Evolutionary conservation across 1,284 basidiomycete genomes (phyloP), one percentile per base, ranked within the genome.

Genomic region (Butyriboletus appendiculatus): DNA sequence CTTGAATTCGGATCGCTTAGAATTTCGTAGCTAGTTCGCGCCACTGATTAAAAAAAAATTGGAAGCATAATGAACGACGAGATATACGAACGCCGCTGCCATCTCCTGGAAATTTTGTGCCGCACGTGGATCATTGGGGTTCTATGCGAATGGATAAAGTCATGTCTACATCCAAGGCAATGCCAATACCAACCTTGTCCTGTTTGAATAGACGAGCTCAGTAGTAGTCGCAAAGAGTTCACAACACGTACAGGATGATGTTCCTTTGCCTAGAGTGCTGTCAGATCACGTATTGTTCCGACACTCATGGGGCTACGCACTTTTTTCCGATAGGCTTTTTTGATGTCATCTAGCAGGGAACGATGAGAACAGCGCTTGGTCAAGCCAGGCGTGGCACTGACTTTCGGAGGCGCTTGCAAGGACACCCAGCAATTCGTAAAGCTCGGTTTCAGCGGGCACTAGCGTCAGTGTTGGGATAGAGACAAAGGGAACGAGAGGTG

Each of bases 261-360:
- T 73, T 92, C 85, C 73, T 89, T 90, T 44, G 93, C 94, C 91
- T 94, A 60, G 4, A 15, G 55, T 59, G 48, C 62, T 20, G 49
- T 72, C 40, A 73, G 65, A 68, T 60, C 48, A 63, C 57, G 45
- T 11, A 49, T 48, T 56, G 35, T 33, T 48, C 42, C 24, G 48
- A 58, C 35, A 52, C 38, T 22, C 32, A 30, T 45, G 41, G 45
- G n/a, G 58, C 48, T 48, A 52, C 62, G 51, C 65, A 90, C 92
- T 85, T 94, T 94, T 76, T 84, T 90, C 69, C 90, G 87, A 70
- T 97, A 97, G 7, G 94, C 94, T 68, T 90, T 92, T 75, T 95
- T 96, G 67, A 97, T 92, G 61, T 96, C 92, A 60, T 76, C 90
- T 91, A 30, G 62, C 33, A 40, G 46, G 57, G 45, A 48, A 30